Evolutionary conservation across 208 protist species (phyloP).

Genomic region (Crithidia fasciculata): DNA sequence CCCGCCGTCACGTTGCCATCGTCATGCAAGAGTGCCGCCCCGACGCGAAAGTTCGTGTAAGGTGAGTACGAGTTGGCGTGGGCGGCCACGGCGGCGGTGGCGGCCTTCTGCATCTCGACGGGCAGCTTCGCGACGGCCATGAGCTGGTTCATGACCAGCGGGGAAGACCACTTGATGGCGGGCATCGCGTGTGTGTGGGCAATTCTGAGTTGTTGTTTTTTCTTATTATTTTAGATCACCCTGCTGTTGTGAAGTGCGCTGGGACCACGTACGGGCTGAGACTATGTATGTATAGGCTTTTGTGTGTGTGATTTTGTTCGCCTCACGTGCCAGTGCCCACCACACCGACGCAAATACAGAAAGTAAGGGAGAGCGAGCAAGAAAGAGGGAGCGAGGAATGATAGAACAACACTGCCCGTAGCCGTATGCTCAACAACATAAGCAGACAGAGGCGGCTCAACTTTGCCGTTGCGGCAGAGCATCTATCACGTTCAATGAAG

Average conservation of each 20-base stretch:
- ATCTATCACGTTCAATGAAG: no score
- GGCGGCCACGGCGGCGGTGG: conserved; percentile 56
- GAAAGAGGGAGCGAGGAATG: conserved; percentile 2
- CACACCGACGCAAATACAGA: no score
- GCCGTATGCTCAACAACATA: no score
- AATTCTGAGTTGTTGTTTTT: neutral
- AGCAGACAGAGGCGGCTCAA: no score
- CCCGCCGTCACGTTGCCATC: conserved; percentile 67
- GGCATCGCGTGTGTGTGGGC: conserved; percentile 5
- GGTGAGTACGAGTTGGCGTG: conserved; percentile 65
- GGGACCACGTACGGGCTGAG: no score
- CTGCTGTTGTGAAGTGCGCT: no score
- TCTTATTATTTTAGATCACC: neutral
- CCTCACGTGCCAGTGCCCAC: no score
- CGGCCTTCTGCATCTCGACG: conserved; percentile 43
- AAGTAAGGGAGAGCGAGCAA: no score
- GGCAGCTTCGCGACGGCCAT: conserved; percentile 46
- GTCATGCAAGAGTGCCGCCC: conserved; percentile 76
- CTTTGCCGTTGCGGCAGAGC: no score
- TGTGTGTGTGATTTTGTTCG: neutral
- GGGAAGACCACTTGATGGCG: conserved; percentile 25
- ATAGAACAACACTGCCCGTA: no score
- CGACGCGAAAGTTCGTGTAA: conserved; percentile 85
- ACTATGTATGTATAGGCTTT: neutral
- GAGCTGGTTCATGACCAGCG: conserved; percentile 41